Evolutionary conservation across 768 basidiomycete genomes (phyloP), one percentile per base, ranked within the genome.

Genomic region (Boletus speciosus): DNA sequence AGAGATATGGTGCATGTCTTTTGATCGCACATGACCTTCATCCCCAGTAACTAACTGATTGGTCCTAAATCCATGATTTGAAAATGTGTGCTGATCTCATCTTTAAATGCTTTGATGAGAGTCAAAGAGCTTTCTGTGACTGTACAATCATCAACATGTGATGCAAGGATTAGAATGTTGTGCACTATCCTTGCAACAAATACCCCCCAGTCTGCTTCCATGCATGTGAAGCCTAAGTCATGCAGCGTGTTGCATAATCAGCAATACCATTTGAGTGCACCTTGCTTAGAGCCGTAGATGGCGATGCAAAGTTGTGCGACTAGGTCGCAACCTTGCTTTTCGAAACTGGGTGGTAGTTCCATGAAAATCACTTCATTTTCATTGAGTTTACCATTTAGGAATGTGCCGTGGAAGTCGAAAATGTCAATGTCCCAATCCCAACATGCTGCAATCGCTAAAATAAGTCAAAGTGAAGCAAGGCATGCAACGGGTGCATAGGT

Each of bases 131-230:
- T 41, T 3, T 14, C 6, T 0, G 23, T 41, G 3, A 41, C 40
- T 1, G 5, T 25, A 12, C 14, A 25, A 7, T 41, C 6, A 6
- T 41, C 23, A 7, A 41, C 1, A 3, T 41, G 40, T 1, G n/a
- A 44, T 3, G n/a, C 43, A 2, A 44, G 9, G 0, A 44, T 31
- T 0, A 44, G 16, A 0, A 31, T 10, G 3, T 44, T 16, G 0
- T 3, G 1, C 0, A 8, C 1, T 4, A 31, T 12, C 0, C 6
- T 10, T 0, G 14, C 27, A 5, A 31, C 1, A 1, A 44, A 44
- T 0, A 44, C 6, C 0, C n/a, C 43, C 43, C 29, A 45, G 5
- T 45, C 16, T 0, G 42, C 42, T 0, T 27, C 16, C 16, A 16
- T 43, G 2, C 5, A 1, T 0, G 1, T 15, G 16, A 43, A 27